Evolutionary conservation across 352 stramenopile species (phyloP).

Genomic region (Phytophthora fragariae): DNA sequence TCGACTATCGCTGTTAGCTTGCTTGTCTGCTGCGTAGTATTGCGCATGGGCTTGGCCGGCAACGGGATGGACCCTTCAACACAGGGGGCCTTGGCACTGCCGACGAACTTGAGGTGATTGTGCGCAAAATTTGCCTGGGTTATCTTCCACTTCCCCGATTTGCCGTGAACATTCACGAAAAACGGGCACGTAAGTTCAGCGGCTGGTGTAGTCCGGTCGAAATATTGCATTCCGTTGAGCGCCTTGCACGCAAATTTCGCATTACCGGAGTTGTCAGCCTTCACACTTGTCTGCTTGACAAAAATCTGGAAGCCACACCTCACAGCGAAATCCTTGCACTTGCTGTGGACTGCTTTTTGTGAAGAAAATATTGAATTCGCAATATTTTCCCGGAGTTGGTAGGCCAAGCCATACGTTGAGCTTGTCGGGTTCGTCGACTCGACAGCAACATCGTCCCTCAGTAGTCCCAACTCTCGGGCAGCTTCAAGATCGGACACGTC

Average conservation of each 20-base stretch:
- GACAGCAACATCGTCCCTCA: background rate
- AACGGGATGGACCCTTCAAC: slow-evolving; percentile 1
- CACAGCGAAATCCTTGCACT: slow-evolving; percentile 4
- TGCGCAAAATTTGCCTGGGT: slow-evolving; percentile 15
- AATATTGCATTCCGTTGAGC: slow-evolving; percentile 13
- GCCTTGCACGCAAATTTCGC: slow-evolving; percentile 18
- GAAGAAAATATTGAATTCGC: background rate
- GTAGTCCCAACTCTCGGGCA: background rate
- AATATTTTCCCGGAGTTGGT: background rate
- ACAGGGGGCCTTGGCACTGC: background rate
- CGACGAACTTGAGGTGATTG: slow-evolving; percentile 14
- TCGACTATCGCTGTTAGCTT: background rate
- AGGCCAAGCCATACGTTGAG: background rate
- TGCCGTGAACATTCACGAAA: slow-evolving; percentile 16
- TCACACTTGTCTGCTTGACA: slow-evolving; percentile 5
- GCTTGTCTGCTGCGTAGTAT: background rate
- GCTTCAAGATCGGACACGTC: background rate
- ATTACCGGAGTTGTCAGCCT: slow-evolving; percentile 18
- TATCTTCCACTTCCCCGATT: slow-evolving; percentile 6
- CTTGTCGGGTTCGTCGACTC: background rate
- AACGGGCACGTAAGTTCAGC: slow-evolving; percentile 4
- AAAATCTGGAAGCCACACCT: slow-evolving; percentile 13
- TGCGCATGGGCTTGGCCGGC: background rate
- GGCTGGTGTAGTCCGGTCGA: background rate
- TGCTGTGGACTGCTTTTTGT: background rate